Percentiles rank a stretch among this genome's conserved stretches.
phyloP scores from a whole-genome alignment of 345 rosid species.

The Hevea brasiliensis region DNA sequence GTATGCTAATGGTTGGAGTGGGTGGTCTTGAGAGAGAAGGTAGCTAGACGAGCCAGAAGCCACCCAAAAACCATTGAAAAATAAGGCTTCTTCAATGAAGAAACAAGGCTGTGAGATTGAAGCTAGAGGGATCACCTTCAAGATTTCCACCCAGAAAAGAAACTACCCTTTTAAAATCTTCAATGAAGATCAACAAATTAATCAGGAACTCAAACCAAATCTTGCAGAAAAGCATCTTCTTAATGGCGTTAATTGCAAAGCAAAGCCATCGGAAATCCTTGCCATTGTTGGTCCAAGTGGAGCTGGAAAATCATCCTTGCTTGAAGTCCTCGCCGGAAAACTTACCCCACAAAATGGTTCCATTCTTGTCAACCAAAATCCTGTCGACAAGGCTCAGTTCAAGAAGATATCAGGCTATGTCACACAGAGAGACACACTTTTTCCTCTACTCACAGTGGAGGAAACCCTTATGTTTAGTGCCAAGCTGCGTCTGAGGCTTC shows the following conservation, averaged over 20 bases:
- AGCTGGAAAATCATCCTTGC: conserved; percentile 88
- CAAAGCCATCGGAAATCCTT: conserved; percentile 89
- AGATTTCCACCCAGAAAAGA: conserved; percentile 31
- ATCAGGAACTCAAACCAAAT: conserved; percentile 20
- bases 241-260: conserved; percentile 70
- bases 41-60: not conserved
- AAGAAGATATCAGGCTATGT: conserved; percentile 85
- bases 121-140: conserved; percentile 70
- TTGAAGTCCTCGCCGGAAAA: conserved; percentile 74
- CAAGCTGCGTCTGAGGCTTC: conserved; percentile 68
- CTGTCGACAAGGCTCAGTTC: conserved; percentile 60
- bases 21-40: not conserved
- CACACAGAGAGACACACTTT: conserved; percentile 79
- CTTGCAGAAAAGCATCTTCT: conserved; percentile 51
- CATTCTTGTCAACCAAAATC: conserved; percentile 57
- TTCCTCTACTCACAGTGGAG: conserved; percentile 89
- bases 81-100: conserved; percentile 51
- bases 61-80: not conserved
- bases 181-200: conserved; percentile 6
- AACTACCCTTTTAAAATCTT: conserved; percentile 21
- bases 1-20: not conserved
- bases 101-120: conserved; percentile 84
- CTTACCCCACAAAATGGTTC: conserved; percentile 63
- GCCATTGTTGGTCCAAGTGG: conserved; percentile 98
- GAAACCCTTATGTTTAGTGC: conserved; percentile 93